phyloP scores from a whole-genome alignment of 495 filamentous ascomycete species.

The Margaritispora aquatica region DNA sequence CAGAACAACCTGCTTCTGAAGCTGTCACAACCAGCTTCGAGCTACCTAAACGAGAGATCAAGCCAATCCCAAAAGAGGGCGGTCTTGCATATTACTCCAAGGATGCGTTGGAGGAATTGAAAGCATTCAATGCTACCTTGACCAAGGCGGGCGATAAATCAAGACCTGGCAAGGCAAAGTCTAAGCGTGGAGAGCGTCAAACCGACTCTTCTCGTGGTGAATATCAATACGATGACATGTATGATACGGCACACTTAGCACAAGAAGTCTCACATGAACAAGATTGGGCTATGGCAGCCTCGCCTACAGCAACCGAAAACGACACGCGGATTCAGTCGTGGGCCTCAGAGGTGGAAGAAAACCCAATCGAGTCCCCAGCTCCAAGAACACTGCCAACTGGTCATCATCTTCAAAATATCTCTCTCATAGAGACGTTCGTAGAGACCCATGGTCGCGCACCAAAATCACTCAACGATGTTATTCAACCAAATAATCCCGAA shows the following conservation, averaged over 20 bases:
- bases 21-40: not conserved
- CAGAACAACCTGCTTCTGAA: not conserved
- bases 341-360: constrained; percentile 8
- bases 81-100: constrained; percentile 17
- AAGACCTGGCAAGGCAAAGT: constrained; percentile 1
- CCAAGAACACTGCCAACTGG: not conserved
- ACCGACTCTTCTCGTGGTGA: too few species aligned
- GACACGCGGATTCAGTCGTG: constrained; percentile 12
- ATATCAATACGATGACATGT: not conserved
- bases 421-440: constrained; percentile 6
- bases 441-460: constrained; percentile 8
- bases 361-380: not conserved
- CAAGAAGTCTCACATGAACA: not conserved
- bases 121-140: constrained; percentile 16
- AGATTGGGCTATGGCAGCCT: not conserved
- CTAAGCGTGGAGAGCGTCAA: not conserved
- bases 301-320: constrained; percentile 2
- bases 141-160: constrained; percentile 20
- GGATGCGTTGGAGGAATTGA: constrained; percentile 21
- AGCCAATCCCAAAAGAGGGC: not conserved
- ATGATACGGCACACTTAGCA: not conserved
- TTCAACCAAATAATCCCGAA: constrained; percentile 18
- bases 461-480: constrained; percentile 11
- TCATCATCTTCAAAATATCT: not conserved
- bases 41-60: constrained; percentile 1